Evolutionary conservation across 2,329 filamentous ascomycete genomes (phyloP), one percentile per base, ranked within the genome.

Genomic region (Amauroascus verrucosus): DNA sequence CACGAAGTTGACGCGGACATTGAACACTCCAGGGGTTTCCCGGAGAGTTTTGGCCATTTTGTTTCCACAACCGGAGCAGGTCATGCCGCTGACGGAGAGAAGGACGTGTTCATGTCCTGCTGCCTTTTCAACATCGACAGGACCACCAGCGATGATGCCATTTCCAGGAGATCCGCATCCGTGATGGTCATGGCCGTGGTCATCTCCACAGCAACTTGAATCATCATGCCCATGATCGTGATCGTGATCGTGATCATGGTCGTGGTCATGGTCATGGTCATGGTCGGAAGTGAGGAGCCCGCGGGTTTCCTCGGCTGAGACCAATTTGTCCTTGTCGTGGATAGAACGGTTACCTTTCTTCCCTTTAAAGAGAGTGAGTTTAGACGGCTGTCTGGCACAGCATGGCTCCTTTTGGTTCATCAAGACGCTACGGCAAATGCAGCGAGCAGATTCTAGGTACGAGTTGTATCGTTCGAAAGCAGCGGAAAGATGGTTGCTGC

Each of bases 61-160:
- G 1, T 56, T 54, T 58, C 57, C 55, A 60, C 56, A 44, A 64
- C 48, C 7, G 65, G 68, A 87, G 40, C 56, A 57, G 18, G 48
- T 53, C 56, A 57, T 55, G 22, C 56, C 56, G 47, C 33, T 50
- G 32, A 57, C 53, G 16, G 49, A 32, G 18, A 57, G 53, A n/a
- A 50, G n/a, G 44, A 57, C 46, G 20, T 55, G 53, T 45, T 57
- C 56, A 16, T 50, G 46, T 1, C 20, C 53, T 13, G 53, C 53
- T 6, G 48, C 44, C 13, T 54, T 57, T 40, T 57, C 55, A 20
- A 53, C 22, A 43, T 57, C 55, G 11, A 52, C 49, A 13, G 24
- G 16, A 1, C 37, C 38, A 16, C 44, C 26, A 33, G 44, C 18
- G 24, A 53, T 48, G 24, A 48, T 35, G 22, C 33, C 51, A 33